Evolutionary conservation across 371 early-diverging fungal species (phyloP), one percentile per base, ranked within the genome.

Genomic region (Mucor racemosus): DNA sequence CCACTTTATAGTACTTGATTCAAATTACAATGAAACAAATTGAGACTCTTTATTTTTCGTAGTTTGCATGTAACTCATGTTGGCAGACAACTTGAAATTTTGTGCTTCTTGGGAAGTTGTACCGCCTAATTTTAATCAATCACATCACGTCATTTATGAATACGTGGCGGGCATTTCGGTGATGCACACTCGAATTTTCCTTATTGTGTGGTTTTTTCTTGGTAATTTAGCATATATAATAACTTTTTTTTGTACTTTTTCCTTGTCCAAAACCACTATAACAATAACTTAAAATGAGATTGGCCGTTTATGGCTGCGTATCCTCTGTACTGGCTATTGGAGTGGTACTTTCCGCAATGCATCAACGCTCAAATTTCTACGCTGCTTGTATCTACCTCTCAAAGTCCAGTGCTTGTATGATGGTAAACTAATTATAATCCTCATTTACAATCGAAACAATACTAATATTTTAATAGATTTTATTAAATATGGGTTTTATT

Each of bases 301-400:
- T 94, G 66, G 91, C 86, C 57, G 76, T 91, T 59, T 95, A 91
- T 77, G 94, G 94, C 38, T 86, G 86, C 60, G 73, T 90, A 59
- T 91, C 92, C 31, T 81, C 90, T 46, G 66, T 85, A 65, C 88
- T 95, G 57, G 88, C 95, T 11, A 72, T 79, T 17, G 86, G 87
- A 36, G 92, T 93, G 46, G 74, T 94, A 42, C 78, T 87, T 7
- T 85, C 85, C 40, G 93, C 95, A 59, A 88, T 91, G 74, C 74
- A 84, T 58, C 90, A 92, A 74, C 88, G 92, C 42, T 84, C 89
- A 33, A 90, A 92, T 77, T 97, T 95, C 82, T 97, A 93, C 77
- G 83, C 95, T 17, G 94, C 94, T 4, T 93, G 95, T 75, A 86
- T 97, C 38, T 91, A 93, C 67, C 84, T 97, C 58, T 90, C 93